Base-by-base conservation (phyloP, 2,329 filamentous ascomycete species). In the Diplocarpon rosae region DNA sequence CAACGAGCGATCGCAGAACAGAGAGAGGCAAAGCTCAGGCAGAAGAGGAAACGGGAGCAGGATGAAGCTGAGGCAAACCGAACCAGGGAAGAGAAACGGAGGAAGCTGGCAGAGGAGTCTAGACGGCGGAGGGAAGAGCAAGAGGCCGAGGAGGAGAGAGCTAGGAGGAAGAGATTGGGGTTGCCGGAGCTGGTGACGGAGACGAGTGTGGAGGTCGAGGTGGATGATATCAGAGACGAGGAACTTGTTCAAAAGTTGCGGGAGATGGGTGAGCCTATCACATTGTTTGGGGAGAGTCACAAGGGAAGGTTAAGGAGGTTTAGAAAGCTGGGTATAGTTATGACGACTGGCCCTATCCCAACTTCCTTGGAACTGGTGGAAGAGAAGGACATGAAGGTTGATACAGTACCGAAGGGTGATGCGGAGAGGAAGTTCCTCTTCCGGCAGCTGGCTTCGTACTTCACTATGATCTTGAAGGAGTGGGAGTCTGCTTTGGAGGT, bases 391-490 rank as follows among this genome's bases (percentile, higher is more conserved):
- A 95, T 95, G 86, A 90, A 89, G 63, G 78, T 96, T 17, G 69
- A 72, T 13, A 70, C 69, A 35, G 66, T 85, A 9, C 65, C 74
- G 1, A 70, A 73, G 56, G 83, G 89, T 54, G 68, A 68, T 15
- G 76, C 80, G 33, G 83, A 70, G 0, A 76, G 79, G 37, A 68
- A 73, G 36, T 88, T 83, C 64, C 69, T 98, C 33, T 90, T 83
- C 67, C 75, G 90, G 10, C 90, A 98, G 64, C 72, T 98, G 45
- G 85, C 85, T 15, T 92, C 85, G 39, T 98, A 95, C 69, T 96
- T 98, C 68, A 93, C 85, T 42, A 87, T 98, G 79, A 78, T 98
- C n/a, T 69, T 98, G 46, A 76, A 73, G 36, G 90, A 93, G 63
- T 98, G 93, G 83, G 78, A 89, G 56, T 61, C 68, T 33, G 88